These are phyloP conservation scores for Rubia balearica DNA, from an alignment of 305 asterid genomes.

Conservation along the genomic window DNA sequence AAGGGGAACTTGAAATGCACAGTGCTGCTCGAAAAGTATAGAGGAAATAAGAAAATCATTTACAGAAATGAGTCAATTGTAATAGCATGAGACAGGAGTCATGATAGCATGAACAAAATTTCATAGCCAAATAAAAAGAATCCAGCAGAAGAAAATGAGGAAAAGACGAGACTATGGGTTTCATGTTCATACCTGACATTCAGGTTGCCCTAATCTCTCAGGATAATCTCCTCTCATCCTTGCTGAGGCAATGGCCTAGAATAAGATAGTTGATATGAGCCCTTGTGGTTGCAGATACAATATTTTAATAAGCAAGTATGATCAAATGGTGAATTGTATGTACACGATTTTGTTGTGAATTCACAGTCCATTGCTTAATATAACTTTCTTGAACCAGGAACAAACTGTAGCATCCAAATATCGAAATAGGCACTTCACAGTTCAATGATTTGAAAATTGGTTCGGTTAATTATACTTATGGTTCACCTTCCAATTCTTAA, in stretches of 20 bases:
- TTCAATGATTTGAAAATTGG: not conserved
- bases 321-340: not conserved
- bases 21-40: not conserved
- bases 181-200: constrained; percentile 62
- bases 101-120: not conserved
- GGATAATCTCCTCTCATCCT: constrained; percentile 97
- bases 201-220: constrained; percentile 91
- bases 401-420: not conserved
- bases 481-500: not conserved
- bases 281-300: not conserved
- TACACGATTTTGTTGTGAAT: not conserved
- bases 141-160: not conserved
- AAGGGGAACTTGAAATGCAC: not conserved
- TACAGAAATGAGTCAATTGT: not conserved
- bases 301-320: not conserved
- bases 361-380: constrained; percentile 2
- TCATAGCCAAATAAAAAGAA: not conserved
- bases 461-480: not conserved
- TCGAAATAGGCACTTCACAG: not conserved
- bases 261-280: constrained; percentile 16
- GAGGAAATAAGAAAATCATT: not conserved
- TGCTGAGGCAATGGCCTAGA: constrained; percentile 90
- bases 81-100: not conserved
- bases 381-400: not conserved
- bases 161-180: not conserved